Evolutionary conservation across 345 rosid species (phyloP), one percentile per base, ranked within the genome.

Genomic region (Eucalyptus globulus): DNA sequence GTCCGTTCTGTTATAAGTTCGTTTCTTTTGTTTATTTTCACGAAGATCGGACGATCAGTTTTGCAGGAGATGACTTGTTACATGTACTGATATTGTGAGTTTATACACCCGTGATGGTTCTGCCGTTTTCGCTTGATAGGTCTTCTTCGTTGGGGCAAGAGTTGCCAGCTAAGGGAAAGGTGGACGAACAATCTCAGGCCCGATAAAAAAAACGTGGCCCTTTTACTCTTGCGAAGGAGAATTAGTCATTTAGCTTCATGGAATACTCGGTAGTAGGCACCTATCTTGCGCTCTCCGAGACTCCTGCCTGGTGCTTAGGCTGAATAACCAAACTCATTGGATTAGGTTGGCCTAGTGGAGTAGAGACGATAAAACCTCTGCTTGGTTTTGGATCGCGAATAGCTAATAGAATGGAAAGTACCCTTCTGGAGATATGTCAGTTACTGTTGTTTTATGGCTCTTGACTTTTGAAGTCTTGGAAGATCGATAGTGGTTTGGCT

Each of bases 191-290:
- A 97, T 89, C 96, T 97, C 16, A 90, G 98, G 90, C 98, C 99
- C 86, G 99, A 97, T 92, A 97, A 97, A 60, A 97, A 60, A 97
- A 97, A 88, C 90, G 99, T 4, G 96, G 98, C 14, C 98, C 99
- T 47, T 98, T 97, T 88, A 95, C 97, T 69, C 76, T 91, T 2
- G 99, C 96, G 27, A 98, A 97, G 91, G 98, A 97, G 91, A 95
- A 97, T 96, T 95, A 88, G 99, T 98, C 87, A 92, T 98, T 40
- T 98, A 95, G 92, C 99, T 98, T 86, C 99, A 97, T 90, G 98
- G 94, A 88, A 51, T 51, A 51, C 54, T 51, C 54, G 54, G 54
- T 51, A 16, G 21, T 21, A 51, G 21, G 54, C 54, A 51, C 54
- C 1, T 51, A 51, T 51, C 54, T 51, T 51, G 16, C 54, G 54